phyloP scores from a whole-genome alignment of 2,329 filamentous ascomycete genomes.

The Cladosporium sp. region DNA sequence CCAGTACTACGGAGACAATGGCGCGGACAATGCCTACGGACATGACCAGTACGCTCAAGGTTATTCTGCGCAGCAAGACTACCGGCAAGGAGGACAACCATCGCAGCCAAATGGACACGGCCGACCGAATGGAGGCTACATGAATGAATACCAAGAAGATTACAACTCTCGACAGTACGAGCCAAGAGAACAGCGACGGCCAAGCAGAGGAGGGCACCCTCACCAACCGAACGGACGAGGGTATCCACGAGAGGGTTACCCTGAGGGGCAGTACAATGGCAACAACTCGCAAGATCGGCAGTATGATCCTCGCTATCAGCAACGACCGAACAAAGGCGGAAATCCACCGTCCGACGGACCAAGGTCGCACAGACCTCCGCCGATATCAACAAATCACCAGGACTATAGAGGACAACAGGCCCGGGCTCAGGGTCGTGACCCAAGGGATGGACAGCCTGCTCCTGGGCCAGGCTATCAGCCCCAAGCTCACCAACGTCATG shows the following conservation, averaged over 20 bases:
- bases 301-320: constrained; percentile 20
- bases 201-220: constrained; percentile 7
- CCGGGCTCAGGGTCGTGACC: constrained; percentile 1
- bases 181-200: constrained; percentile 13
- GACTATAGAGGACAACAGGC: constrained; percentile 9
- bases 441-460: constrained; percentile 3
- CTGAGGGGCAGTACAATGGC: not conserved
- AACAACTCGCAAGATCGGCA: constrained; percentile 1
- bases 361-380: constrained; percentile 10
- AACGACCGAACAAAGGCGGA: constrained; percentile 9
- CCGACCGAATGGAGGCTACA: constrained; percentile 21
- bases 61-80: constrained; percentile 8
- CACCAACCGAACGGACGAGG: not conserved
- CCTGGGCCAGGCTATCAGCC: not conserved
- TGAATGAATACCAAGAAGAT: constrained; percentile 29
- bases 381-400: constrained; percentile 6
- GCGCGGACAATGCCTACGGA: not conserved
- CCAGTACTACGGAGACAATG: not conserved
- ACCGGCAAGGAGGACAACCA: constrained; percentile 8
- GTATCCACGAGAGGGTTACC: not conserved
- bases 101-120: constrained; percentile 2
- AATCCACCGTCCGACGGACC: constrained; percentile 5
- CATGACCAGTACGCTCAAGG: constrained; percentile 10
- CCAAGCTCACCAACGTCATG: not conserved
- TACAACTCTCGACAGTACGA: constrained; percentile 22